These are phyloP conservation scores for Xylaria grammica DNA, from an alignment of 495 filamentous ascomycete genomes.

Conservation along the genomic window DNA sequence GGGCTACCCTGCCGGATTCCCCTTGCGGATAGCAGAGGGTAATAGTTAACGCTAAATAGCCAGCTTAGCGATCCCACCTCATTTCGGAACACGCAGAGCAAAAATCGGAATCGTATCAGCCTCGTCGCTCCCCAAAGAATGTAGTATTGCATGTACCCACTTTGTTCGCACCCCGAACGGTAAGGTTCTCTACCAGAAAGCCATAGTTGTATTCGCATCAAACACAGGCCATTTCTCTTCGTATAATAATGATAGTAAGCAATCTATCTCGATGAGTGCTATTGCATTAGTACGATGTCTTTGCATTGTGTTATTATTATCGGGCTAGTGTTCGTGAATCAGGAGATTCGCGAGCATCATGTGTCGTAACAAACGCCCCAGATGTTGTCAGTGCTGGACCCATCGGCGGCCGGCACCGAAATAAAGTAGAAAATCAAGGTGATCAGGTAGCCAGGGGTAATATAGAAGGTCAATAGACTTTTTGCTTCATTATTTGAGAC, in stretches of 20 bases:
- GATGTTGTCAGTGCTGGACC: no score
- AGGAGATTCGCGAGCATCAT: no score
- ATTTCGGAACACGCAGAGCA: neutral
- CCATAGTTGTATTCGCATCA: neutral
- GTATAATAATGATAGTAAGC: neutral
- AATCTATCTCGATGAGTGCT: no score
- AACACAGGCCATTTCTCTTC: neutral
- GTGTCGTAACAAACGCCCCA: no score
- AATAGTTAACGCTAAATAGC: neutral
- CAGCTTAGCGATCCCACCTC: neutral
- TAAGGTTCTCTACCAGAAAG: neutral
- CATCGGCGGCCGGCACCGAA: no score
- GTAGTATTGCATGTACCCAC: slow-evolving; percentile 7
- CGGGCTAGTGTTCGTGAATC: no score
- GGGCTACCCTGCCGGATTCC: neutral
- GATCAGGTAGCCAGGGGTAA: no score
- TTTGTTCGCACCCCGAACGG: neutral
- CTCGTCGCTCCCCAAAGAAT: neutral
- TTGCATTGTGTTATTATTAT: no score
- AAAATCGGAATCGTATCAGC: neutral
- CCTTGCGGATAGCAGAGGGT: neutral
- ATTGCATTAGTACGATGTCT: no score
- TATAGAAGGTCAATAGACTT: no score
- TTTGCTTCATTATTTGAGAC: no score
- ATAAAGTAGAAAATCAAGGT: no score